Base-by-base conservation (phyloP, 768 basidiomycete species). In the Lactarius deliciosus region DNA sequence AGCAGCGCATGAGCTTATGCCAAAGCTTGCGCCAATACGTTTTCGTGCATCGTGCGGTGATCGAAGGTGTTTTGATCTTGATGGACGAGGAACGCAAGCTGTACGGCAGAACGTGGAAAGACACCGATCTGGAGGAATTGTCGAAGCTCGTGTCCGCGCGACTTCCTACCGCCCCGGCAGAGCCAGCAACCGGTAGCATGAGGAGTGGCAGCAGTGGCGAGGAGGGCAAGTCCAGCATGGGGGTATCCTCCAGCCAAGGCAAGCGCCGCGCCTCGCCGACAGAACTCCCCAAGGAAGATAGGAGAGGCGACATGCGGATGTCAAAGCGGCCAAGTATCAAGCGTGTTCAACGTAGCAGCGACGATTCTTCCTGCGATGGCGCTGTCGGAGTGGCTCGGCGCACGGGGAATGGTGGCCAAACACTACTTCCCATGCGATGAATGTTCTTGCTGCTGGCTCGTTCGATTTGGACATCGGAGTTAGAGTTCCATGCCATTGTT, bases 1-100 rank as follows among this genome's bases (percentile, higher is more conserved):
- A 96, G 76, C 96, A 98, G 78, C 82, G 96, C 62, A 98, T 98
- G 96, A 94, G 92, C 73, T 77, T 97, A 68, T 96, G 96, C 74
- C 96, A 96, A 80, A 96, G 91, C 75, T 78, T 96, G 73, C 81
- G 95, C 65, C 96, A 98, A 78, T 98, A 96, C 73, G 89, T 96
- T 22, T 98, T 96, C 76, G 91, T 94, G 43, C 92, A 97, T 74
- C 86, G 89, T 36, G 93, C 88, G 20, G 81, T 95, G 64, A 83
- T 94, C 64, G 91, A 92, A 76, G 92, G 93, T 8, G 84, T 89
- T 18, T 76, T 94, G 77, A 81, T 84, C 82, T 79, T 94, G 20
- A 81, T 89, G 56, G 92, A 93, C 69, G 89, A 92, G 75, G 86
- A 89, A 76, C 80, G 78, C 64, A 80, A 80, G 72, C 61, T 75